Percentiles rank a stretch among this genome's conserved stretches.
Conservation (phyloP, 805 yeast species). For the Hanseniaspora meyeri region DNA sequence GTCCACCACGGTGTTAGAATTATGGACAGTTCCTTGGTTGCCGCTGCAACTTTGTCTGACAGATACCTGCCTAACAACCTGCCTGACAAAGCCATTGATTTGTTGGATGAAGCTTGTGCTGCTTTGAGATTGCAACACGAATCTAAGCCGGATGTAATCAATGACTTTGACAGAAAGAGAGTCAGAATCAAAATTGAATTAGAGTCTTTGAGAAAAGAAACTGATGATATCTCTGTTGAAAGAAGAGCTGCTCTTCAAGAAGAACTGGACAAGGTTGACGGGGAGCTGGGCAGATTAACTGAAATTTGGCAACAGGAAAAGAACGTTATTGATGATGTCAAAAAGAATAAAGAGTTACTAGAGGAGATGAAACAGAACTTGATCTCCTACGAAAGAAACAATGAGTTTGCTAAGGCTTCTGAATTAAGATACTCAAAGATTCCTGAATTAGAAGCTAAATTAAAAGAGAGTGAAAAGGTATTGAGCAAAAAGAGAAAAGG, state of each 20-base stretch:
- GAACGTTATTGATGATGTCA: conserved; percentile 60
- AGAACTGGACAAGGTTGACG: conserved; percentile 49
- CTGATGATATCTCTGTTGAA: conserved; percentile 70
- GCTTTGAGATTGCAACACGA: conserved; percentile 90
- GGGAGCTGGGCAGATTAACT: conserved; percentile 59
- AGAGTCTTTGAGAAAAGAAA: conserved; percentile 86
- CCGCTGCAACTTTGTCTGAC: conserved; percentile 82
- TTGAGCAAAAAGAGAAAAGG: conserved; percentile 26
- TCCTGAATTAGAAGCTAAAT: conserved; percentile 57
- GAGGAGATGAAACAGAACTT: conserved; percentile 76
- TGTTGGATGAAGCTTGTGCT: conserved; percentile 95
- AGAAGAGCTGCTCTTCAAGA: conserved; percentile 62
- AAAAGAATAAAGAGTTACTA: conserved; percentile 65
- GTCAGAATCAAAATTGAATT: conserved; percentile 93
- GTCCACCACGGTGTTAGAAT: conserved; percentile 96
- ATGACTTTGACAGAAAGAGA: conserved; percentile 71
- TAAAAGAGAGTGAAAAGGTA: conserved; percentile 21
- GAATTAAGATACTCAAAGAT: conserved; percentile 77
- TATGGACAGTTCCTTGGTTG: conserved; percentile 81
- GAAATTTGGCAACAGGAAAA: conserved; percentile 80
- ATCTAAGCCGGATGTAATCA: conserved; percentile 90
- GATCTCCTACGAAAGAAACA: conserved; percentile 70
- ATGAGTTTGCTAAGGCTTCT: conserved; percentile 80
- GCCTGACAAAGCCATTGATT: conserved; percentile 94
- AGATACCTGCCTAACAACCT: conserved; percentile 83